Percentiles rank a stretch among this genome's conserved stretches.
phyloP scores from a whole-genome alignment of 2,329 filamentous ascomycete species.

The Triangularia setosa region DNA sequence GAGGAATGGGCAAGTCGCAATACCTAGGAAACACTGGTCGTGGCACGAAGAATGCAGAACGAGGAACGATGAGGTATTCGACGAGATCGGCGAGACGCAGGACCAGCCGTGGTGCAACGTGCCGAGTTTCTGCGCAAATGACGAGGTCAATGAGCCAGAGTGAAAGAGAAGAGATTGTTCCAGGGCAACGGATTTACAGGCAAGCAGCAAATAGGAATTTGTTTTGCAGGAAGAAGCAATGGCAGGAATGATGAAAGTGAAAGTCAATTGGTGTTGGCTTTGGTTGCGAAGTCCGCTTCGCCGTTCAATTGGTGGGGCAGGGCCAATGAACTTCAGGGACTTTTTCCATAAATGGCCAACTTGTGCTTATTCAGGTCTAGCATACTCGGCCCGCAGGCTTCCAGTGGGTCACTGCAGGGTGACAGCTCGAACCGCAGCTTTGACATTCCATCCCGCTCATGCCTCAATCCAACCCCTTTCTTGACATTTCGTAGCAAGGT shows the following conservation, averaged over 20 bases:
- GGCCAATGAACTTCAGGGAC: background rate
- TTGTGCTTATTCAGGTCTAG: background rate
- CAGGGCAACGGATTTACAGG: background rate
- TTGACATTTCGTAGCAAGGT: no score
- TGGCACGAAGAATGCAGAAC: background rate
- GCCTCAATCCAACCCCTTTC: no score
- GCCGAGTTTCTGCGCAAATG: background rate
- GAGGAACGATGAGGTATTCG: background rate
- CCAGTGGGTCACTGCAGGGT: slow-evolving; percentile 6
- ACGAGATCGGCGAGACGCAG: background rate
- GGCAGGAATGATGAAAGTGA: background rate
- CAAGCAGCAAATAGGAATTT: background rate
- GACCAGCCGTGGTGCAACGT: background rate
- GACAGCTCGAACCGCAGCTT: background rate
- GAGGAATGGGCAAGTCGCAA: slow-evolving; percentile 3
- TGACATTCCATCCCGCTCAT: background rate
- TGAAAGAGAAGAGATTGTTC: no score
- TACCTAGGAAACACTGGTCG: background rate
- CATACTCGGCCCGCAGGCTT: background rate
- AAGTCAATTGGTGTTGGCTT: background rate
- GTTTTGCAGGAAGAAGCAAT: background rate
- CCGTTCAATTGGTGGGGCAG: background rate
- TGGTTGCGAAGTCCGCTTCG: background rate
- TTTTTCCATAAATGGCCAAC: background rate
- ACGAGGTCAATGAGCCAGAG: background rate